Base-by-base conservation (phyloP, 1,139 yeast genomes). In the Taiozyma sp. region DNA sequence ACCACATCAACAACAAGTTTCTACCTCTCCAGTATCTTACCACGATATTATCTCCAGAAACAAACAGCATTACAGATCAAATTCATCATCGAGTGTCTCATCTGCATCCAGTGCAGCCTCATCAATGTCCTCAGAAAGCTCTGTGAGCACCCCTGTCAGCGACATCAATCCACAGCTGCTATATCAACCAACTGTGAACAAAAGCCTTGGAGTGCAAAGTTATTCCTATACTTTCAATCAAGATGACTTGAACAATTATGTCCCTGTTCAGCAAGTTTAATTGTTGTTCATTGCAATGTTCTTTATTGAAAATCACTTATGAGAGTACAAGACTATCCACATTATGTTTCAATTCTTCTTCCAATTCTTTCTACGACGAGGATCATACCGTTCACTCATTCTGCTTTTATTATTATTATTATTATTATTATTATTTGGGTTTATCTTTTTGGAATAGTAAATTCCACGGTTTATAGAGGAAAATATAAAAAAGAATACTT, bases 71-170 rank as follows among this genome's bases (percentile, higher is more conserved):
- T 48, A 46, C 19, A 56, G 57, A 49, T 46, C 49, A 9, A 9
- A 46, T 12, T 49, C 51, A 13, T 45, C 44, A 12, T 50, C 57
- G 1, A 54, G 57, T 1, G 44, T 49, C 8, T 54, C 58, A 2
- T 52, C 58, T 12, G 45, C 50, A 24, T 23, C 43, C 13, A 7
- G 47, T 22, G 44, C 51, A 23, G 42, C 42, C 19, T 50, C 57
- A 2, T 54, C 57, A 1, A 43, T 48, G 4, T 54, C 58, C 2
- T 49, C 58, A 8, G 45, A 51, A 24, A 40, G 29, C 6, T 47
- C 32, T 36, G 8, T 16, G 22, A 14, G 42, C 13, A 30, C 45
- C 40, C 4, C 45, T 19, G 45, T 12, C 42, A 43, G 24, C 16
- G 42, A 8, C 16, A 44, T 34, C 30, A 45, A 36, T 50, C 52